Evolutionary conservation across 352 stramenopile species (phyloP).

Genomic region (Pythium periplocum): DNA sequence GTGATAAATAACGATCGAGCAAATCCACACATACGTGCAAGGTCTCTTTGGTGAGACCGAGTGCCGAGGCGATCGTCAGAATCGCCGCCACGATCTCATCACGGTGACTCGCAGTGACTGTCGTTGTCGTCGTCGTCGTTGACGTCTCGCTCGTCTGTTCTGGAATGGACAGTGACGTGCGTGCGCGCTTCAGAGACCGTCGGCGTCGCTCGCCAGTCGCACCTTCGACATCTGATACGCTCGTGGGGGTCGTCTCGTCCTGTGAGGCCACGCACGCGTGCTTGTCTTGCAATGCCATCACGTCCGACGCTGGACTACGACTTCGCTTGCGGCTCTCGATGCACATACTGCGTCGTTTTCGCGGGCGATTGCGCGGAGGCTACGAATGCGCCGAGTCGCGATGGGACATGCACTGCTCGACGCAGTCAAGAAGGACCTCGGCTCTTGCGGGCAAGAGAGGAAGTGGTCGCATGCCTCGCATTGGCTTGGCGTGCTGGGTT

Average conservation of each 20-base stretch:
- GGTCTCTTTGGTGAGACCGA: conserved; percentile 53
- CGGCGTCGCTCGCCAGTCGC: neutral
- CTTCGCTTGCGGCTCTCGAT: neutral
- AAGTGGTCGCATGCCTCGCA: conserved; percentile 3
- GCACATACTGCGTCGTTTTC: neutral
- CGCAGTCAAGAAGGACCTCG: conserved; percentile 6
- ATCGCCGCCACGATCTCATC: conserved; percentile 64
- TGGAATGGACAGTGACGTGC: no score
- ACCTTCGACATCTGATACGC: neutral
- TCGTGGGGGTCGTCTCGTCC: no score
- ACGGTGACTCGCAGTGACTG: conserved; percentile 18
- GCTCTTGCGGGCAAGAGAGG: conserved; percentile 16
- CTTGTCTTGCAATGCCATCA: neutral
- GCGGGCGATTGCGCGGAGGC: neutral
- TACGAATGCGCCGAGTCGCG: neutral
- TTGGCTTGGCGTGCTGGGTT: neutral
- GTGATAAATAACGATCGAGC: conserved; percentile 42
- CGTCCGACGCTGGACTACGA: neutral
- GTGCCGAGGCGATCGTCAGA: conserved; percentile 55
- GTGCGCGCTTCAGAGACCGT: neutral
- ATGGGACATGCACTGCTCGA: conserved; percentile 1
- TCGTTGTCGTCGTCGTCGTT: neutral
- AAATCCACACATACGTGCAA: conserved; percentile 53
- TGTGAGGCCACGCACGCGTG: no score
- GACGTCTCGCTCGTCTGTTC: no score